Base-by-base conservation (phyloP, 31 red algal genomes). In the Odonthalia washingtoniensis region DNA sequence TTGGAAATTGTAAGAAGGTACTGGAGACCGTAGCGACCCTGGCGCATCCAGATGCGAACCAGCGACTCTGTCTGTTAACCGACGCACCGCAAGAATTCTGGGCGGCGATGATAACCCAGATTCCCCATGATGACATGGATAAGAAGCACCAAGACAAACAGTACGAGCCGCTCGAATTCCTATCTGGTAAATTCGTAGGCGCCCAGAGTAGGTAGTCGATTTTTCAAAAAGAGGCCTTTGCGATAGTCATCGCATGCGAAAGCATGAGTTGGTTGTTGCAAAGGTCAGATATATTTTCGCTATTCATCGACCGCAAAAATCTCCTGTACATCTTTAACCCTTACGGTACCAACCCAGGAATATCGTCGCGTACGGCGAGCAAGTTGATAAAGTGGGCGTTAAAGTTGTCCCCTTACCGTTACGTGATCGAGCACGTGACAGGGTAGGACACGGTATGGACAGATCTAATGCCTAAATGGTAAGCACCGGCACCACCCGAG, bases 81-180 rank as follows among this genome's bases (percentile, higher is more conserved):
- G 77, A 90, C 35, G 64, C 87, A 63, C 82, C 65, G 87, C 64
- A n/a, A 40, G 81, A 0, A n/a, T n/a, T n/a, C n/a, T n/a, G n/a
- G n/a, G n/a, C n/a, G n/a, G n/a, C n/a, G n/a, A n/a, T n/a, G n/a
- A 77, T 90, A 4, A 90, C 77, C 16, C 76, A 80, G 5, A 40
- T 53, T 1, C 31, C 26, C n/a, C 3, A 0, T 69, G 63, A 45
- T 0, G 45, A 90, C 21, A 21, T 75, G 0, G 3, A 40, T 1
- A 74, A 75, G 45, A 2, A 32, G 21, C 12, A 2, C 0, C 1
- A 39, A 17, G 33, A 90, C 44, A 39, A 90, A 36, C 17, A 5
- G 18, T 77, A 90, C 42, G 42, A 82, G 36, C 77, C 77, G 3
- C 38, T 90, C 1, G 66, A 65, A 1, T 90, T 90, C n/a, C 4